Evolutionary conservation across 495 filamentous ascomycete species (phyloP).

Genomic region (Penicillium paxilli): DNA sequence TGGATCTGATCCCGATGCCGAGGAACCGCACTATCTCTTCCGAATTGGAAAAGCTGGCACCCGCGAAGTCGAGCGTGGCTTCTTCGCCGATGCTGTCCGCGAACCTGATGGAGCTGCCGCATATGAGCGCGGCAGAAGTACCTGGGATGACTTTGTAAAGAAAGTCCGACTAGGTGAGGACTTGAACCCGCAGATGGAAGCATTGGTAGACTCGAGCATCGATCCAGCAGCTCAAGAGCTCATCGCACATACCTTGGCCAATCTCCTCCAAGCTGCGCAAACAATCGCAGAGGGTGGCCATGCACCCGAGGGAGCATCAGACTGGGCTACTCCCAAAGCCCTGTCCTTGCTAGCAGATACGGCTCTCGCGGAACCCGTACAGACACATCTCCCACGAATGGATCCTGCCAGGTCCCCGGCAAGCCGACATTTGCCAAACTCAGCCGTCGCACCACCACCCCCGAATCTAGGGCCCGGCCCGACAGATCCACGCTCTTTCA

Average conservation of each 20-base stretch:
- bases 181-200: conserved; percentile 41
- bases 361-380: conserved; percentile 26
- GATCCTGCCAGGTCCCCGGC: conserved; percentile 18
- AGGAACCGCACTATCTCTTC: conserved; percentile 29
- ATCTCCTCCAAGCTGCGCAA: conserved; percentile 16
- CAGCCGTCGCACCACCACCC: conserved; percentile 20
- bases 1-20: conserved; percentile 35
- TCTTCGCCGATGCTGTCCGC: conserved; percentile 35
- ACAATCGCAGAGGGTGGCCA: conserved; percentile 2
- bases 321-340: conserved; percentile 16
- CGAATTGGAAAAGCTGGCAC: conserved; percentile 23
- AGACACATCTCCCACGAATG: conserved; percentile 28
- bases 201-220: conserved; percentile 26
- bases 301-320: conserved; percentile 2
- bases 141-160: conserved; percentile 47
- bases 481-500: conserved; percentile 39
- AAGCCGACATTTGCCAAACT: conserved; percentile 27
- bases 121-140: conserved; percentile 29
- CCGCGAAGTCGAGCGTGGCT: conserved; percentile 37
- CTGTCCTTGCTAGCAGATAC: conserved; percentile 38
- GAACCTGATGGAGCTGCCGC: conserved; percentile 34
- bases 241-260: conserved; percentile 5
- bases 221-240: conserved; percentile 9
- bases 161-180: conserved; percentile 40
- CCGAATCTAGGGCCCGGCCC: conserved; percentile 27